phyloP scores from a whole-genome alignment of 2,329 filamentous ascomycete genomes.

The Beauveria asiatica region DNA sequence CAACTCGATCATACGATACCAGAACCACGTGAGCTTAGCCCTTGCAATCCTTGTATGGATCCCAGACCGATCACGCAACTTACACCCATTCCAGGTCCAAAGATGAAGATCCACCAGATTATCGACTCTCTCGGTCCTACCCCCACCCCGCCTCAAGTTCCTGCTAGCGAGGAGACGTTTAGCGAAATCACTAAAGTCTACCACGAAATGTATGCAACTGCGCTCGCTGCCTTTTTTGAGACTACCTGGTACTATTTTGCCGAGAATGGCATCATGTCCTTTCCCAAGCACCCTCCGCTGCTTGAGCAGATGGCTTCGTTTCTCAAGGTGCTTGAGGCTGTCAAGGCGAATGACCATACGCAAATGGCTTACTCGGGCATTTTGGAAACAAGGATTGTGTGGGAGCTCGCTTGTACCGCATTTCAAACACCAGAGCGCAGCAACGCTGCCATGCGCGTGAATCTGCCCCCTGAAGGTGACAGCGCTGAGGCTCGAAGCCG shows the following conservation, averaged over 20 bases:
- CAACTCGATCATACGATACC: not conserved
- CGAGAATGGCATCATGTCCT: constrained; percentile 35
- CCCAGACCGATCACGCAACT: constrained; percentile 4
- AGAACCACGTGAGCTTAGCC: not conserved
- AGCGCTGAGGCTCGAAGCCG: constrained; percentile 58
- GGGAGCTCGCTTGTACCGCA: constrained; percentile 46
- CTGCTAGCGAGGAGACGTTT: constrained; percentile 42
- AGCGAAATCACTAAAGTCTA: constrained; percentile 66
- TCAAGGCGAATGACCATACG: constrained; percentile 40
- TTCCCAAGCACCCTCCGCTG: constrained; percentile 46
- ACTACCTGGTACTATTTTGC: constrained; percentile 67
- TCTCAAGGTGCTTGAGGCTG: constrained; percentile 43
- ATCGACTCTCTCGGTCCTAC: constrained; percentile 53
- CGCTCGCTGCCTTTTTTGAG: constrained; percentile 70
- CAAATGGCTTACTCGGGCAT: constrained; percentile 46
- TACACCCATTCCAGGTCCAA: constrained; percentile 42
- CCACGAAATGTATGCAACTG: constrained; percentile 65
- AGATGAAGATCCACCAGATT: constrained; percentile 66
- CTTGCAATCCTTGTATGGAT: not conserved
- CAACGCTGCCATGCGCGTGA: constrained; percentile 23
- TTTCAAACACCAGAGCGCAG: constrained; percentile 30
- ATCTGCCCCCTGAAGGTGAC: constrained; percentile 47
- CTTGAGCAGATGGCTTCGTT: constrained; percentile 60
- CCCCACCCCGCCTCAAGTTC: constrained; percentile 45
- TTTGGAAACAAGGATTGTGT: constrained; percentile 51